phyloP scores from a whole-genome alignment of 2,329 filamentous ascomycete species.

The Alternaria arborescens region DNA sequence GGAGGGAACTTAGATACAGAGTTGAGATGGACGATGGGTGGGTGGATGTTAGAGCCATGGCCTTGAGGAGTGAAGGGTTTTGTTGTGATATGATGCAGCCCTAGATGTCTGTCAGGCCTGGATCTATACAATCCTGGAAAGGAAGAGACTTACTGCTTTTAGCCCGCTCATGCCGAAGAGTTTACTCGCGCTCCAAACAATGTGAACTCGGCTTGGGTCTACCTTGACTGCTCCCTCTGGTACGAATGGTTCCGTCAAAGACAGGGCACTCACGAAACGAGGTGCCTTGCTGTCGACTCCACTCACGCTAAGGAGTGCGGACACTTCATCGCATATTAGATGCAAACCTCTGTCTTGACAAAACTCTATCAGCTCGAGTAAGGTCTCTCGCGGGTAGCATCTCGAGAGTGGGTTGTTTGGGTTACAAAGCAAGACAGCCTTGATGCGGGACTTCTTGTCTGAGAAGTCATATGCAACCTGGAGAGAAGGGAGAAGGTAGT shows the following conservation, averaged over 20 bases:
- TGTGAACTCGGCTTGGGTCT: conserved; percentile 43
- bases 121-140: neutral
- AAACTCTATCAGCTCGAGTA: conserved; percentile 45
- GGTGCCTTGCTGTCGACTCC: conserved; percentile 14
- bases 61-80: conserved; percentile 33
- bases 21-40: conserved; percentile 33
- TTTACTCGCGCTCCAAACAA: conserved; percentile 44
- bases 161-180: conserved; percentile 42
- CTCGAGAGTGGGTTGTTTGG: conserved; percentile 38
- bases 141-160: conserved; percentile 30
- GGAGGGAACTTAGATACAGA: conserved; percentile 32
- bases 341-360: conserved; percentile 44
- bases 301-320: conserved; percentile 28
- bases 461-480: conserved; percentile 45
- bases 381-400: conserved; percentile 36
- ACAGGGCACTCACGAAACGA: conserved; percentile 36
- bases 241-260: conserved; percentile 38
- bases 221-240: conserved; percentile 43
- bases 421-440: conserved; percentile 42
- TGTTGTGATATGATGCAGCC: conserved; percentile 45
- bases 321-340: conserved; percentile 41
- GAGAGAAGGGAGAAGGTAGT: conserved; percentile 42
- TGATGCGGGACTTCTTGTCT: conserved; percentile 37
- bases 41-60: conserved; percentile 28
- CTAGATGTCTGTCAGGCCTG: conserved; percentile 20